Evolutionary conservation across 768 basidiomycete species (phyloP).

Genomic region (Tricholoma bakamatsutake): DNA sequence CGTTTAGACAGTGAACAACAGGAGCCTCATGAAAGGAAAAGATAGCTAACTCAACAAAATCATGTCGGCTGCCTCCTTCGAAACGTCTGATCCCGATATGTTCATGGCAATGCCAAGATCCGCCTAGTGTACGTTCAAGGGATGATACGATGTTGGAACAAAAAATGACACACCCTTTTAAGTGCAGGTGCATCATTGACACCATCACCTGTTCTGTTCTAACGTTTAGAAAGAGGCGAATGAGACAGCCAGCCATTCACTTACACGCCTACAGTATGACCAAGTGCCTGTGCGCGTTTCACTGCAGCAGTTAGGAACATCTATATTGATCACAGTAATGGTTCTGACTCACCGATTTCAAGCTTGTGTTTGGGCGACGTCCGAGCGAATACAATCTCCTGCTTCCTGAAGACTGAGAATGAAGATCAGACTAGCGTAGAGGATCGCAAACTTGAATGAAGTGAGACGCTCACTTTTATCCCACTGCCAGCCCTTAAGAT

Average conservation of each 20-base stretch:
- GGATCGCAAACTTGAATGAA: background rate
- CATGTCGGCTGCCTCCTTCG: constrained; percentile 73
- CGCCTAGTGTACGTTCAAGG: constrained; percentile 29
- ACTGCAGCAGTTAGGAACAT: constrained; percentile 31
- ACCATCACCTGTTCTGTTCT: constrained; percentile 57
- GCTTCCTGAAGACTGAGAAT: constrained; percentile 52
- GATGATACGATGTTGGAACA: background rate
- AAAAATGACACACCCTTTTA: constrained; percentile 38
- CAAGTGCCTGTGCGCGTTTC: constrained; percentile 64
- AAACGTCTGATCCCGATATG: constrained; percentile 68
- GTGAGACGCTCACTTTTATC: constrained; percentile 48
- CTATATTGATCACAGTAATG: no score
- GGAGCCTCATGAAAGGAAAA: background rate
- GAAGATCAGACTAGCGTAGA: background rate
- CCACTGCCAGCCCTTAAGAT: constrained; percentile 67
- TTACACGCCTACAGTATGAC: constrained; percentile 69
- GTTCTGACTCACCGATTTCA: constrained; percentile 58
- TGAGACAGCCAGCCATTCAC: constrained; percentile 16
- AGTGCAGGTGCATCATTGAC: constrained; percentile 70
- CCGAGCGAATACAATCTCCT: constrained; percentile 67
- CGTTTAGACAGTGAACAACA: background rate
- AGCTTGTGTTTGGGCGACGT: constrained; percentile 72
- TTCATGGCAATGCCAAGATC: constrained; percentile 75
- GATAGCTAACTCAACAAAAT: constrained; percentile 51
- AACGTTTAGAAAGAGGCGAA: background rate